Evolutionary conservation across 1,139 yeast genomes (phyloP), one percentile per base, ranked within the genome.

Genomic region (Blastobotrys persicus): DNA sequence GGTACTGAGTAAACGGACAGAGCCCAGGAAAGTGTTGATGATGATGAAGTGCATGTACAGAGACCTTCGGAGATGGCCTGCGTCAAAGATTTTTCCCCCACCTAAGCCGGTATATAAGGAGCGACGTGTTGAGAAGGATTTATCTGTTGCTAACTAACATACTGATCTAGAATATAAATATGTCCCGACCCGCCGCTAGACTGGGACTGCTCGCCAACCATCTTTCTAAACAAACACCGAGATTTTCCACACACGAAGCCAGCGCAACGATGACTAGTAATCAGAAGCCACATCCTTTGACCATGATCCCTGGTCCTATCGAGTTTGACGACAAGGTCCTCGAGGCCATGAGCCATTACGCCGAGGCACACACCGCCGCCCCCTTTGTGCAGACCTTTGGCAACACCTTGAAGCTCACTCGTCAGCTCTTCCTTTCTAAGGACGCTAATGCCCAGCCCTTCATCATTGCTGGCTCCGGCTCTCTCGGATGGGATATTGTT

Each of bases 271-370:
- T 9, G 13, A 56, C 54, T 55, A 54, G 59, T 7, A 43, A 44
- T 39, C 59, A 56, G 45, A 42, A 52, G 28, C 51, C 51, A 32
- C 60, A 57, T 44, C 50, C 56, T 31, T 55, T 58, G 44, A 77
- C 89, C 59, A 73, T 89, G 75, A 87, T 89, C 59, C 98, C 97
- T 37, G 98, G 98, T 44, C 97, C 98, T 53, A 86, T 91, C 66
- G 94, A 87, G 69, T 83, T 91, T 69, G 83, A 91, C 46, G 88
- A 86, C 59, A 79, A 75, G 53, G 98, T 91, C 46, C 79, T 87
- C 59, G 73, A 74, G 44, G 95, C 96, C 49, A 85, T 87, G 86
- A 74, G 89, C 40, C 84, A 88, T 42, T 94, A 92, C 31, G 83
- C 96, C 3, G 82, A 87, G 62, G 85, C 95, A 13, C 98, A 89